Conservation (phyloP, 176 grass and related monocot genomes). For the Lolium rigidum region DNA sequence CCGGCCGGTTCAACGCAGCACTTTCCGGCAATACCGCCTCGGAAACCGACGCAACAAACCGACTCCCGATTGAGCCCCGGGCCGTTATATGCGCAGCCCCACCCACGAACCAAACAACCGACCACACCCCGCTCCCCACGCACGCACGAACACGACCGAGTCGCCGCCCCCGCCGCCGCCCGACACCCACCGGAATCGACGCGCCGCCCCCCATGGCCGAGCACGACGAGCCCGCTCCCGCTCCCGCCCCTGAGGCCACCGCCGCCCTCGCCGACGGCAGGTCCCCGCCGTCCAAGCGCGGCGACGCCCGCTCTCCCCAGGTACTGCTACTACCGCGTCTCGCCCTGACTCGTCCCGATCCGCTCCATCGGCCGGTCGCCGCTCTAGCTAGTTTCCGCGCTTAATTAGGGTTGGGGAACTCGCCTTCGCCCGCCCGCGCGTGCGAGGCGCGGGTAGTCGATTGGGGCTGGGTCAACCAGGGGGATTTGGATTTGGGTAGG, state of each 20-base stretch:
- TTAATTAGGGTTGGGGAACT: not conserved
- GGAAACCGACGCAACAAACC: too few species aligned
- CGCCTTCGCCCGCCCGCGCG: not conserved
- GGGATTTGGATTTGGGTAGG: not conserved
- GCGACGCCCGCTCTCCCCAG: slow-evolving; percentile 1
- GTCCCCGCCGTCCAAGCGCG: not conserved
- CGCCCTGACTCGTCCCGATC: not conserved
- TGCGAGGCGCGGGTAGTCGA: not conserved
- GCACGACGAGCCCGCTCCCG: not conserved
- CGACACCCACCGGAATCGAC: not conserved
- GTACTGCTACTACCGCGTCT: not conserved
- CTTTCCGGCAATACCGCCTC: too few species aligned
- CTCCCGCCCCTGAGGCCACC: not conserved
- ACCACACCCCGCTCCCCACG: not conserved
- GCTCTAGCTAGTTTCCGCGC: not conserved
- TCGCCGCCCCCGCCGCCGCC: not conserved
- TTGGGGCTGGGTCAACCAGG: too few species aligned
- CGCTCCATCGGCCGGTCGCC: not conserved
- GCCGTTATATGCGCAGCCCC: not conserved
- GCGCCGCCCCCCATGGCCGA: slow-evolving; percentile 10
- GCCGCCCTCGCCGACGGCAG: not conserved
- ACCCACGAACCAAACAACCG: not conserved
- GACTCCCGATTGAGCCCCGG: not conserved
- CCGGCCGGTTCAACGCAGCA: too few species aligned
- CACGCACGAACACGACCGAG: not conserved